Percentiles rank a stretch among this genome's conserved stretches.
Evolutionary conservation across 306 rosid species (phyloP).

Genomic region (Luffa aegyptiaca): DNA sequence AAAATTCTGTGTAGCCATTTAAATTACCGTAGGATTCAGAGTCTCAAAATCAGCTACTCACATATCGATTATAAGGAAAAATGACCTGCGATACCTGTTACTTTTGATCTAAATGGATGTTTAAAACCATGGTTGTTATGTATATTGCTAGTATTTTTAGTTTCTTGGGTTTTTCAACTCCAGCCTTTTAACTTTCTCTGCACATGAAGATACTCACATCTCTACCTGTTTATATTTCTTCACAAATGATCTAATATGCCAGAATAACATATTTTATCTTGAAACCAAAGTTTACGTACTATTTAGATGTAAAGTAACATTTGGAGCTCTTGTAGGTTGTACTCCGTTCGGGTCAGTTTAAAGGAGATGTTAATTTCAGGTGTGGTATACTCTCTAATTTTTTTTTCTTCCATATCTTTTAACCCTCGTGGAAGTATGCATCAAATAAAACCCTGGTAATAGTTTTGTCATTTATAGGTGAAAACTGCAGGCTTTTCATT

Average conservation of each 20-base stretch:
- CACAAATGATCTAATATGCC: background rate
- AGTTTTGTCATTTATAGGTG: background rate
- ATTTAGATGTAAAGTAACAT: background rate
- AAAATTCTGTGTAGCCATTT: background rate
- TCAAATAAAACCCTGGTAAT: background rate
- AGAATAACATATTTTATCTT: background rate
- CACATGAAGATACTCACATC: background rate
- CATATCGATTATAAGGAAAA: background rate
- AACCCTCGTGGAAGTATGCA: background rate
- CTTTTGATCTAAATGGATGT: background rate
- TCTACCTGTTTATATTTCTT: background rate
- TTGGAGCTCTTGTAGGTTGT: constrained; percentile 40
- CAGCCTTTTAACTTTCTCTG: background rate
- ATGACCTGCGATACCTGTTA: background rate
- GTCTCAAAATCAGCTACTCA: background rate
- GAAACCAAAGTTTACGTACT: background rate
- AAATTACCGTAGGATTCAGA: background rate
- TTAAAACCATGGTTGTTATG: background rate
- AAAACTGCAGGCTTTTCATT: background rate
- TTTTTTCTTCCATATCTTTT: background rate
- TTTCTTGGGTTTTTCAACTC: background rate
- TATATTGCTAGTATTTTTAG: background rate
- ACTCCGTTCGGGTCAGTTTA: constrained; percentile 69
- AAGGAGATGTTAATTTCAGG: constrained; percentile 89
- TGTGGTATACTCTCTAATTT: constrained; percentile 26